Conservation (phyloP, 2,329 filamentous ascomycete genomes). For the Hymenoscyphus albidus region DNA sequence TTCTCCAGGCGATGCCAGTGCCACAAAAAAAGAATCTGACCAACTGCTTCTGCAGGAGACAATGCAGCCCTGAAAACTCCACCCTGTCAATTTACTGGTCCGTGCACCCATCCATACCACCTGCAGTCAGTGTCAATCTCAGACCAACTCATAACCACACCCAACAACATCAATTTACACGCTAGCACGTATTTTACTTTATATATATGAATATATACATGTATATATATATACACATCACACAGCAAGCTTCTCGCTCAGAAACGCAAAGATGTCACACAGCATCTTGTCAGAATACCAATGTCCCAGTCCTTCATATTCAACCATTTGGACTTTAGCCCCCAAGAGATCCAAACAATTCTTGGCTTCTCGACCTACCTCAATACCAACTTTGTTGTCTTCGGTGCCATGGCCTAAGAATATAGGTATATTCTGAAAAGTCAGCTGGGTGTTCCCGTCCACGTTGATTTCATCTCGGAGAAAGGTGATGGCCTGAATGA, state of each 20-base stretch:
- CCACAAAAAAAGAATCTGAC: no score
- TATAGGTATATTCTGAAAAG: conserved; percentile 36
- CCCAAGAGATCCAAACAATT: conserved; percentile 37
- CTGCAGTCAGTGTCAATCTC: no score
- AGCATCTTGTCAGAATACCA: conserved; percentile 45
- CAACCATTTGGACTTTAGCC: conserved; percentile 36
- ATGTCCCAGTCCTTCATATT: conserved; percentile 43
- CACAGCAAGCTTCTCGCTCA: not conserved
- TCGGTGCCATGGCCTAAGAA: conserved; percentile 46
- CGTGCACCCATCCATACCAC: no score
- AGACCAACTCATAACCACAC: no score
- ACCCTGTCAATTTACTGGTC: no score
- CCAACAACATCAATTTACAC: no score
- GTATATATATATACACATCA: no score
- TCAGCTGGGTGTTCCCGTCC: conserved; percentile 1
- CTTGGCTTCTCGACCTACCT: conserved; percentile 37
- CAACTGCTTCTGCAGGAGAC: no score
- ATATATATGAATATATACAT: no score
- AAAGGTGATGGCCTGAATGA: not conserved
- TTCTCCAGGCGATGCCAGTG: no score
- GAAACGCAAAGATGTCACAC: conserved; percentile 31
- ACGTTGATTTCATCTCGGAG: conserved; percentile 23
- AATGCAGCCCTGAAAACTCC: no score
- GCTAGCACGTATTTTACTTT: no score
- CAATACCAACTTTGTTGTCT: conserved; percentile 42